These are phyloP conservation scores for Picochlorum sp. DNA, from an alignment of 139 green algal species.

Conservation along the genomic window DNA sequence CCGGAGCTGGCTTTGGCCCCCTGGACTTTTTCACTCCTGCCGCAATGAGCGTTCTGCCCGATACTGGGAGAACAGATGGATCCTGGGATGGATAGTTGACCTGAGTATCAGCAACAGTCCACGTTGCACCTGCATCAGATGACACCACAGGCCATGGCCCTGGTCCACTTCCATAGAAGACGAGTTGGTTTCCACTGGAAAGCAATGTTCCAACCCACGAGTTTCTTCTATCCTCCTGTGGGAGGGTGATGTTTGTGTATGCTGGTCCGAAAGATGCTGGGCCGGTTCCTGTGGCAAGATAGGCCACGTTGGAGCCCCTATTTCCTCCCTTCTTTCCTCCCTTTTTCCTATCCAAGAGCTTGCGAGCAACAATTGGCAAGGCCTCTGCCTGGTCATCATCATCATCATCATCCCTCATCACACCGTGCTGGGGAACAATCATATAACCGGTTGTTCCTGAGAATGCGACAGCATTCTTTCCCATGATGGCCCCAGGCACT, in stretches of 20 bases:
- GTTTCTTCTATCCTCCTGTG: background rate
- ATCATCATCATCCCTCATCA: background rate
- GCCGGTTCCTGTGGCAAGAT: background rate
- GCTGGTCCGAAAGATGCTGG: background rate
- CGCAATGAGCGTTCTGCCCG: background rate
- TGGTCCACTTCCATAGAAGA: background rate
- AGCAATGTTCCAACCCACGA: conserved; percentile 5
- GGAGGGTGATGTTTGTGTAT: conserved; percentile 2
- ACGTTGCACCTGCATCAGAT: conserved; percentile 1
- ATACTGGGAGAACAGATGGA: background rate
- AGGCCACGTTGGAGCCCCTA: background rate
- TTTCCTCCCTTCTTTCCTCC: background rate
- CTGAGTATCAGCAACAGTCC: background rate
- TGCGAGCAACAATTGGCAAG: background rate
- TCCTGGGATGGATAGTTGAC: background rate
- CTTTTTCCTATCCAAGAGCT: background rate
- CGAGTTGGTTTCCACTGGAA: conserved; percentile 1
- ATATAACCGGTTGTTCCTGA: background rate
- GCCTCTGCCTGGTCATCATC: background rate
- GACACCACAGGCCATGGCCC: conserved; percentile 1
- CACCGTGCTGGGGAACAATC: background rate
- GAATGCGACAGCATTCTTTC: background rate
- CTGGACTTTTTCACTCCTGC: conserved; percentile 4
- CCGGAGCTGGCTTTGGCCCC: background rate
- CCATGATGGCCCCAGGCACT: background rate